phyloP scores from a whole-genome alignment of 768 basidiomycete genomes.

The Termitomyces sp. region DNA sequence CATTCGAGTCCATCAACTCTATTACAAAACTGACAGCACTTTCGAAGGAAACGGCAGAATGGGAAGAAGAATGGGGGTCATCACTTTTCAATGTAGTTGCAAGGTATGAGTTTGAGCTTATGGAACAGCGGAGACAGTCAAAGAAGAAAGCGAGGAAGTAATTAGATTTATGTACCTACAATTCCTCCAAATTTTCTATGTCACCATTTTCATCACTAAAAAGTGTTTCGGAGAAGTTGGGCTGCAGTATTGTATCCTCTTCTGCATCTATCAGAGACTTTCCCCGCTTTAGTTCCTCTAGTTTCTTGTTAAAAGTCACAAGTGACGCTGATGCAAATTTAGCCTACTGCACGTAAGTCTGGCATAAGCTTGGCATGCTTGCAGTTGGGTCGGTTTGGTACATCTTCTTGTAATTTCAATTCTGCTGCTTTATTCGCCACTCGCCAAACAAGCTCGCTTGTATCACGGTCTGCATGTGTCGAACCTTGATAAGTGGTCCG shows the following conservation, averaged over 20 bases:
- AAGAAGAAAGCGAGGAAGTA: too few species aligned
- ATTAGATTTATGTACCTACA: too few species aligned
- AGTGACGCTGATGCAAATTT: slow-evolving; percentile 23
- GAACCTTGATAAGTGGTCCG: too few species aligned
- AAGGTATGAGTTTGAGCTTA: not conserved
- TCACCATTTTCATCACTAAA: too few species aligned
- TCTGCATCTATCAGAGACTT: not conserved
- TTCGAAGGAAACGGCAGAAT: slow-evolving; percentile 19
- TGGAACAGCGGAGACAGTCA: too few species aligned
- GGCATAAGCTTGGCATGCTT: slow-evolving; percentile 9
- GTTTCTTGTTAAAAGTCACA: slow-evolving; percentile 30
- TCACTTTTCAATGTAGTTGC: not conserved
- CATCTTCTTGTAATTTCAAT: too few species aligned
- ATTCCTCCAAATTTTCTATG: too few species aligned
- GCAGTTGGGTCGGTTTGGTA: not conserved
- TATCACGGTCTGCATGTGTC: too few species aligned
- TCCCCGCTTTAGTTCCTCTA: not conserved
- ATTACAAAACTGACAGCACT: slow-evolving; percentile 6
- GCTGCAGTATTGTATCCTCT: not conserved
- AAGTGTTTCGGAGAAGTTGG: not conserved
- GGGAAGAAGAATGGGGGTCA: slow-evolving; percentile 19
- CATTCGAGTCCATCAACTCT: slow-evolving; percentile 1
- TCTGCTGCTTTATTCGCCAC: too few species aligned
- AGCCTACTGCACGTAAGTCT: slow-evolving; percentile 17
- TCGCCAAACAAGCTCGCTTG: too few species aligned